Base-by-base conservation (phyloP, 768 basidiomycete genomes). In the Tylopilus sp. region DNA sequence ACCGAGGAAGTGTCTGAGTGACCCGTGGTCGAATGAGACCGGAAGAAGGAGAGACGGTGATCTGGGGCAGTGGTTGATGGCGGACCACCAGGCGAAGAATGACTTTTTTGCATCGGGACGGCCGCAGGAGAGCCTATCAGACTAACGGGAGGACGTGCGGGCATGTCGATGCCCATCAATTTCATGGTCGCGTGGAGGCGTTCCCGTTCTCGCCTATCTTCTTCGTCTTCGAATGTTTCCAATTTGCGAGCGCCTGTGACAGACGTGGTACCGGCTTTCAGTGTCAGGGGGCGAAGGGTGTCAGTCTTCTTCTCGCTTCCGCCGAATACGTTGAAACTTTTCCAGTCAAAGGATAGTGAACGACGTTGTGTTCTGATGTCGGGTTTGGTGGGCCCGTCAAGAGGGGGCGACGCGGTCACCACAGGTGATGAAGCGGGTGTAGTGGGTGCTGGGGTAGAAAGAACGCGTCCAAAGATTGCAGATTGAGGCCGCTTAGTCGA, bases 141-240 rank as follows among this genome's bases (percentile, higher is more conserved):
- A 15, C 52, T 61, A 13, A 53, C 30, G n/a, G 79, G 68, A 13
- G 78, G 71, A 44, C 75, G 62, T n/a, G 73, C 65, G 26, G 85
- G 82, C 67, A 87, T 73, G 43, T 81, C 83, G 53, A 95, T 91
- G 5, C 95, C 95, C 86, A 95, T 92, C 25, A 95, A 73, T 66
- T 92, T 91, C 88, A 98, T 89, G 23, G 92, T 91, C 15, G 91
- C 91, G 57, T 87, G 79, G 48, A 98, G 75, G 15, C 93, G 81
- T 66, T 94, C 93, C 49, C 95, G 77, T 69, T 95, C 93, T 55
- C 78, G 79, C 35, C 82, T 77, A 64, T 97, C 94, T 55, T 98
- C 92, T 52, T 98, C 95, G 61, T 98, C 95, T 68, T 98, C 95
- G 36, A 79, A 74, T 1, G 85, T 91, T 52, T 95, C 91, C 33